Base-by-base conservation (phyloP, 2,329 filamentous ascomycete species). In the Exophiala viscosa region DNA sequence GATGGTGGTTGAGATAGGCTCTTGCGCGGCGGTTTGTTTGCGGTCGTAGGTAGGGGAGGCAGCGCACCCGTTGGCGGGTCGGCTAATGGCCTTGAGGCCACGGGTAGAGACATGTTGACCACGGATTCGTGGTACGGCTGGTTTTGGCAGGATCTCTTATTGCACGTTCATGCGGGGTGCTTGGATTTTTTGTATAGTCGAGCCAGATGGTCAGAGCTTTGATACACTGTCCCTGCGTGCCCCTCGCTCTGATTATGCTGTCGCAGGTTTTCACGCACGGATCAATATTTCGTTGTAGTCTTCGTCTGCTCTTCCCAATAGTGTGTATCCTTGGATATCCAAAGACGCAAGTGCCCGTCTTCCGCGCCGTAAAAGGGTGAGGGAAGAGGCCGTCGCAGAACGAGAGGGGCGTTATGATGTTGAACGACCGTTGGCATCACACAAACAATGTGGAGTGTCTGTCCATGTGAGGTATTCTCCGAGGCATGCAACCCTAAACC, bases 1-100 rank as follows among this genome's bases (percentile, higher is more conserved):
- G 59, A 61, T 1, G 59, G 56, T 9, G 55, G 57, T 23, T 57
- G 54, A n/a, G 79, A 51, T 74, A 84, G 69, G 49, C 81, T 85
- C 68, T 86, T 88, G 57, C 88, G 81, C 13, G 55, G 51, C 35
- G 85, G 83, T 70, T 90, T 93, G 41, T 77, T 71, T 14, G 87
- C 20, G 20, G 40, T 42, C 3, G 20, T 76, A 23, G 90, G 88
- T 43, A 95, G 74, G 39, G 87, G 84, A 39, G 90, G 88, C 18
- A 93, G 75, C 23, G 86, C 82, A 58, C 83, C 80, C 28, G 82
- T 83, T 13, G 89, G 87, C 44, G 89, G 86, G 53, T 84, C 86
- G 62, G 84, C 69, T 20, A 74, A 69, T 46, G 78, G 73, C 61
- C 74, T 80, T 59, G 85, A 84, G 43, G 55, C 48, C 20, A 60